Evolutionary conservation across 192 early-diverging fungal genomes (phyloP).

Genomic region (Coemansia sp.): DNA sequence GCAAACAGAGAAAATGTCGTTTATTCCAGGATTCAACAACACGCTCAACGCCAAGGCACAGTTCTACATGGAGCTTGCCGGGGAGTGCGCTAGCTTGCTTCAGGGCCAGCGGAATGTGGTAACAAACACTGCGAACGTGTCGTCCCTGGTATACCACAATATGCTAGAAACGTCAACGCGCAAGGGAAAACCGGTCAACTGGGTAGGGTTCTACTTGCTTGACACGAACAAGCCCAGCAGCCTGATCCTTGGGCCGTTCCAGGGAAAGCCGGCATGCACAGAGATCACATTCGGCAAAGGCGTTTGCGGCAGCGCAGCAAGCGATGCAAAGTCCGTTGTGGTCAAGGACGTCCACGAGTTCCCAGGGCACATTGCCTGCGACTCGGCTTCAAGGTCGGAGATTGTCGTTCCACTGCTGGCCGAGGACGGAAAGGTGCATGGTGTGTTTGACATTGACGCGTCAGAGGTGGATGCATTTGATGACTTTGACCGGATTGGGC

Average conservation of each 20-base stretch:
- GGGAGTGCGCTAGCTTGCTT: slow-evolving; percentile 61
- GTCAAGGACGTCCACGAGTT: slow-evolving; percentile 81
- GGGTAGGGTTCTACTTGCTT: slow-evolving; percentile 81
- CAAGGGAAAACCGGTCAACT: slow-evolving; percentile 66
- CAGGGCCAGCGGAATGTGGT: slow-evolving; percentile 70
- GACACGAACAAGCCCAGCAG: slow-evolving; percentile 42
- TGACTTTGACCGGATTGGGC: slow-evolving; percentile 63
- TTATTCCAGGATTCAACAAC: slow-evolving; percentile 47
- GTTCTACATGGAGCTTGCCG: slow-evolving; percentile 70
- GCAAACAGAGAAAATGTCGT: slow-evolving; percentile 2
- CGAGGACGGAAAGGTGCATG: slow-evolving; percentile 55
- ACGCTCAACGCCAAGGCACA: slow-evolving; percentile 57
- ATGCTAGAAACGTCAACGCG: slow-evolving; percentile 64
- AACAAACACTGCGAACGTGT: slow-evolving; percentile 79
- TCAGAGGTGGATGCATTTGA: slow-evolving; percentile 65
- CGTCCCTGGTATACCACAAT: slow-evolving; percentile 76
- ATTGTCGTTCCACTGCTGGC: slow-evolving; percentile 76
- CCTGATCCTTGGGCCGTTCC: slow-evolving; percentile 85
- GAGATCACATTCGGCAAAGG: slow-evolving; percentile 78
- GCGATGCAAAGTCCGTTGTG: slow-evolving; percentile 56
- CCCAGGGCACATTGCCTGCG: slow-evolving; percentile 90
- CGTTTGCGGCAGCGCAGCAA: slow-evolving; percentile 86
- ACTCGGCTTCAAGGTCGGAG: slow-evolving; percentile 79
- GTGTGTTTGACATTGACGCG: slow-evolving; percentile 73
- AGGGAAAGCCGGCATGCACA: slow-evolving; percentile 88